Evolutionary conservation across 768 basidiomycete species (phyloP), one percentile per base, ranked within the genome.

Genomic region (Collybia mongolica): DNA sequence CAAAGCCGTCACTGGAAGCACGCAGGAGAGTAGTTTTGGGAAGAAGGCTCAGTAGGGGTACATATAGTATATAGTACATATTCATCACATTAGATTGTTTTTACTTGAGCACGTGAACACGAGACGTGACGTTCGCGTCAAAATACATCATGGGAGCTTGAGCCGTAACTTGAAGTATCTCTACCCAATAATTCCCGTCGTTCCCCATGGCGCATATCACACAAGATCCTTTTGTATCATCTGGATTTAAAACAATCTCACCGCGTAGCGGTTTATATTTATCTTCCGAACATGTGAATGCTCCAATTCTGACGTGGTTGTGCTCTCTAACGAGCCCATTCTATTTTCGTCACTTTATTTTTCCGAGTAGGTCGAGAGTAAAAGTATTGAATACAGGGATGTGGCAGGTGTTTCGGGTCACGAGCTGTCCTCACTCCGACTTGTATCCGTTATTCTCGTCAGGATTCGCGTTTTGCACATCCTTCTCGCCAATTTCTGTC

Each of bases 351-450:
- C 38, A 15, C 48, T 36, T 17, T 42, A 48, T 56, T 59, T 59
- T 46, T 59, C 57, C 57, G 57, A 56, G 29, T 20, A 35, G 18
- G 20, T 42, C 36, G 14, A 43, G n/a, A 17, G 15, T 28, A 26
- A 46, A 40, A 40, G 18, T 26, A 45, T 5, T 19, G 46, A 19
- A 24, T n/a, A 22, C 28, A 18, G 15, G 9, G 23, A 12, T 24
- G 35, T 49, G 9, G 20, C 28, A 36, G 41, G 24, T 41, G 36
- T 37, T 23, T 43, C 14, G 45, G 55, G 45, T 61, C 60, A 61
- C 58, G 55, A 55, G 60, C 53, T 28, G 45, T 44, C 9, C 44
- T 52, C 35, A 39, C 43, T 59, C 65, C 65, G 65, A 66, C 52
- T 61, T 66, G 54, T 53, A 52, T 58, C 65, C 65, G 65, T 39